Evolutionary conservation across 331 rosid genomes (phyloP), one percentile per base, ranked within the genome.

Genomic region (Ulmus americana): DNA sequence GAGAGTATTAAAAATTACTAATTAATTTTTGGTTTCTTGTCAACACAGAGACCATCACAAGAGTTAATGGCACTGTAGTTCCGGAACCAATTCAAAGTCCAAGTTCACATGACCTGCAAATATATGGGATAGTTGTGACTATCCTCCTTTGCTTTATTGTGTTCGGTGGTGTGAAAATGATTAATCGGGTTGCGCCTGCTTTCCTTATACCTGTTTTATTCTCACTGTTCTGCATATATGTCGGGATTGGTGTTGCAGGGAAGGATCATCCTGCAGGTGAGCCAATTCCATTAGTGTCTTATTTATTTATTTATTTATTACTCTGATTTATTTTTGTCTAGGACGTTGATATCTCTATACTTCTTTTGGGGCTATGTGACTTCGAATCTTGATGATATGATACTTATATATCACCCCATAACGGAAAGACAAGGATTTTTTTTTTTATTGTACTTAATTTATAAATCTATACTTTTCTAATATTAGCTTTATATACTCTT

Each of bases 151-250:
- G 97, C 91, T 90, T 94, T 79, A 71, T 94, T 79, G 99, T 94
- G 68, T 94, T 94, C 81, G 99, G 99, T 70, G 99, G 99, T 55
- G 99, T 90, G 70, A 94, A 85, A 82, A 94, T 94, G 74, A 94
- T 94, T 70, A 94, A 94, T 74, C 85, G 97, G 84, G 99, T 94
- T 72, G 99, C 99, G 0, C 99, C 99, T 58, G 95, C 99, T 55
- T 90, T 94, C 78, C 97, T 94, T 54, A 70, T 94, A 67, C 91
- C 99, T 55, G 99, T 90, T 69, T 45, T 94, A 73, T 80, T 94
- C 83, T 94, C 99, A 4, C 69, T 94, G 46, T 3, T 80, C 65
- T 83, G 90, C 91, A 94, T 94, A 72, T 87, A 75, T 64, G 10
- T 90, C 50, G 99, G 99, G 76, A 61, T 94, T 61, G 59, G 75